Base-by-base conservation (phyloP, 352 stramenopile species). In the Pythium sp. region DNA sequence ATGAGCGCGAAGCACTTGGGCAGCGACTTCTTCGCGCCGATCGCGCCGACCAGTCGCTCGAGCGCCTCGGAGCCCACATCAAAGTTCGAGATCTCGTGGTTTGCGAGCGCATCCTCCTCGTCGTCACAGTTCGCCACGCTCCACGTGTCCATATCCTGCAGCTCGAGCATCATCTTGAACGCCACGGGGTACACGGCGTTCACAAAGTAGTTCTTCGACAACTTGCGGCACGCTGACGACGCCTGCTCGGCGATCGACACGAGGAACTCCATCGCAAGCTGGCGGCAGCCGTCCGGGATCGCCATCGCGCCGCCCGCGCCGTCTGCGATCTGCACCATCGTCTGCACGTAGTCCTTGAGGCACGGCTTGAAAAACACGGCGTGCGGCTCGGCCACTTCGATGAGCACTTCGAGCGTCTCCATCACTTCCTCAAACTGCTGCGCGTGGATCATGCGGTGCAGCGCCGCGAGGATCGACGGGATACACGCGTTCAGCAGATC, bases 161-260 rank as follows among this genome's bases (percentile, higher is more conserved):
- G 62, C 49, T 95, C 87, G 38, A 94, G 73, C 86, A 95, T 92
- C 82, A 95, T 89, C 64, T 86, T 84, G 68, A 95, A 95, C 6
- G 84, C 75, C 6, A 95, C 76, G 7, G 87, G 87, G 67, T 90
- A 93, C 9, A 95, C 84, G 2, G 63, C 69, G 18, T 79, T 62
- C 30, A 94, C 87, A 64, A 95, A 95, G 60, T 71, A 68, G 75
- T 94, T 93, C 70, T 92, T 90, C 20, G 82, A 74, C 14, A 93
- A 58, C n/a, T 84, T 78, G 49, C 85, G 78, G 71, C 87, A 95
- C 38, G 72, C 58, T 1, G 71, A 73, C n/a, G 86, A 66, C 1
- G 79, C 81, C 41, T 93, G 86, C 62, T 95, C 87, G 2, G 86
- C 86, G 46, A 94, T 65, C 4, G 83, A 93, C 11, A 95, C 86